phyloP scores from a whole-genome alignment of 805 yeast genomes.

The Sugiyamaella valdiviana region DNA sequence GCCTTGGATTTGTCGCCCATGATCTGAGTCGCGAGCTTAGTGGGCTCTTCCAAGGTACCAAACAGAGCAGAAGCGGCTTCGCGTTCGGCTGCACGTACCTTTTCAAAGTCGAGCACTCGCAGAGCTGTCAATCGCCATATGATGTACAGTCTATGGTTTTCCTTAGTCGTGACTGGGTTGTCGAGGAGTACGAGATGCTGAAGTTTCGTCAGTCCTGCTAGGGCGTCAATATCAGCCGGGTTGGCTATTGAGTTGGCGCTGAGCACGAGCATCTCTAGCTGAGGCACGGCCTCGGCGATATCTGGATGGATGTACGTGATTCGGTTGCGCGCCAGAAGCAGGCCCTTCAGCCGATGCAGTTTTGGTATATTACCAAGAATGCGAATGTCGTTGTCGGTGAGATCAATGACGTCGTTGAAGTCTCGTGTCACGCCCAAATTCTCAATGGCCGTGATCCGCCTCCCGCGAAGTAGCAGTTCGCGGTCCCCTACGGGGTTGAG shows the following conservation, averaged over 20 bases:
- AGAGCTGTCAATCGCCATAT: conserved; percentile 61
- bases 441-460: conserved; percentile 39
- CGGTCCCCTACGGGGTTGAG: conserved; percentile 39
- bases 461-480: conserved; percentile 38
- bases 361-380: conserved; percentile 47
- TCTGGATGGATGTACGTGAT: conserved; percentile 40
- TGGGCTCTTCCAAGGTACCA: conserved; percentile 31
- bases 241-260: conserved; percentile 44
- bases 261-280: conserved; percentile 47
- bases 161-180: conserved; percentile 48
- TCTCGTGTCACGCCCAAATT: conserved; percentile 39
- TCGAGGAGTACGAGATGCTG: conserved; percentile 47
- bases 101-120: conserved; percentile 59
- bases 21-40: conserved; percentile 31
- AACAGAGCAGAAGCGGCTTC: conserved; percentile 39
- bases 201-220: conserved; percentile 39
- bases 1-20: conserved; percentile 16
- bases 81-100: conserved; percentile 53
- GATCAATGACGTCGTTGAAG: conserved; percentile 53
- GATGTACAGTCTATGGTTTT: conserved; percentile 53
- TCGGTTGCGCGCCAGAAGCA: conserved; percentile 60
- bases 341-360: conserved; percentile 39
- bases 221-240: conserved; percentile 39
- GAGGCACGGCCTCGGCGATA: conserved; percentile 37
- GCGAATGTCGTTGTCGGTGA: conserved; percentile 68